Conservation (phyloP, 352 stramenopile species). For the Pythium vanterpoolii region DNA sequence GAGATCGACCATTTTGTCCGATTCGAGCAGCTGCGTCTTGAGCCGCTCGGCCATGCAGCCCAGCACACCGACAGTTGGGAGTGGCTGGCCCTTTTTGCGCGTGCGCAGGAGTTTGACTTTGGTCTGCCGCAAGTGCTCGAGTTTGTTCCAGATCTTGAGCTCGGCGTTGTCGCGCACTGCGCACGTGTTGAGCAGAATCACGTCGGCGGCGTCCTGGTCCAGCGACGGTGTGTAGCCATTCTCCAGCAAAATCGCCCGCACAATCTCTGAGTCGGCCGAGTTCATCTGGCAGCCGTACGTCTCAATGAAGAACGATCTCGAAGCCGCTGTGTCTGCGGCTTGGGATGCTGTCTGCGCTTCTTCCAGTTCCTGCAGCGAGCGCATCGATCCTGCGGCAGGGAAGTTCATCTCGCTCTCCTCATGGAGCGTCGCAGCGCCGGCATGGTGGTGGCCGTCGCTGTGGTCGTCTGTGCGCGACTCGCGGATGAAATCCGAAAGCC, state of each 20-base stretch:
- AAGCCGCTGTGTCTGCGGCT: neutral
- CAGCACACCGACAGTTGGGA: conserved; percentile 93
- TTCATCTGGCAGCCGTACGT: conserved; percentile 99
- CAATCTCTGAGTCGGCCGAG: conserved; percentile 98
- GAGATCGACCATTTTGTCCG: conserved; percentile 95
- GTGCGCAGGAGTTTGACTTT: conserved; percentile 63
- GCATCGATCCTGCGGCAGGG: conserved; percentile 34
- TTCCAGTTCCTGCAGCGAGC: conserved; percentile 58
- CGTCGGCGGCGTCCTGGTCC: conserved; percentile 80
- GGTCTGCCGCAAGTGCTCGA: conserved; percentile 74
- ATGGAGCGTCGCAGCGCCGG: conserved; percentile 20
- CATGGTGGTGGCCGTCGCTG: conserved; percentile 25
- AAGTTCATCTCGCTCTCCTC: conserved; percentile 81
- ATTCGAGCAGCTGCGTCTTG: conserved; percentile 94
- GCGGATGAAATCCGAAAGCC: conserved; percentile 73
- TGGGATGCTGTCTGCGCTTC: conserved; percentile 14
- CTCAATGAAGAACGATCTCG: conserved; percentile 78
- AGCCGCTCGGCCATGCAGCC: conserved; percentile 99
- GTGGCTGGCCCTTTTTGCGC: conserved; percentile 53
- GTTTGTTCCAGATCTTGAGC: conserved; percentile 89
- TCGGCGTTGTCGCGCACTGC: conserved; percentile 99
- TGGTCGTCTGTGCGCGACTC: conserved; percentile 31
- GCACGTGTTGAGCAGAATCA: conserved; percentile 99
- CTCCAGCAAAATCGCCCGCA: conserved; percentile 91
- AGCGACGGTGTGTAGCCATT: conserved; percentile 54